Evolutionary conservation across 1,284 basidiomycete species (phyloP), one percentile per base, ranked within the genome.

Genomic region (Acaromyces ingoldii): DNA sequence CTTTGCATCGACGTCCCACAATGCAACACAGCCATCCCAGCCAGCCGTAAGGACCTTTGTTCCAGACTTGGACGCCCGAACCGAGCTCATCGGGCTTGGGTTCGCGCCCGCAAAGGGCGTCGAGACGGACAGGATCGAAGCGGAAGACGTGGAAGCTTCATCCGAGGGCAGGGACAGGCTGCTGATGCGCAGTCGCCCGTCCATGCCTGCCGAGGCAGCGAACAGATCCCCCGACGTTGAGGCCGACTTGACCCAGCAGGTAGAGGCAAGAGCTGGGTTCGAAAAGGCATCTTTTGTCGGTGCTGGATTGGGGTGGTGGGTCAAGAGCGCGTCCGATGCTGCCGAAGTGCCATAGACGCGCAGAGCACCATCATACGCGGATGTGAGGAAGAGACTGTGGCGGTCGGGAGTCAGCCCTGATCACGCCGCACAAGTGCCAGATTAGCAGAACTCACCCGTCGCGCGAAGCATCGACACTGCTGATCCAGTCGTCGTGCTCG

Each of bases 401-500:
- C 11, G 38, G 9, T 13, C n/a, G n/a, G n/a, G 41, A 5, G 6
- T 11, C 4, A n/a, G 6, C 6, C 4, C 4, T 43, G 6, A 25
- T 49, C 21, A 41, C 24, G n/a, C 21, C 3, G 26, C 34, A 22
- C 22, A 31, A 15, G 29, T 46, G 19, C 19, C 24, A n/a, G 24
- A n/a, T 9, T n/a, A 7, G 29, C 21, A 34, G 25, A 36, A 78
- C 85, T 66, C 65, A 91, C 89, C 85, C 85, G 57, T 82, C 34
- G 6, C 45, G 17, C 7, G 40, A 22, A 52, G 86, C 85, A 37
- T 85, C 86, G 24, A 96, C 81, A 11, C 85, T 84, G 0, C 89
- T 89, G 0, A 95, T 86, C 93, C 92, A 98, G 65, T 96, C 92
- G 61, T 97, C 88, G 63, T 91, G 88, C 19, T 88, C 86, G 51